Conservation (phyloP, 192 early-diverging fungal species). For the Phlyctochytrium planicorne region DNA sequence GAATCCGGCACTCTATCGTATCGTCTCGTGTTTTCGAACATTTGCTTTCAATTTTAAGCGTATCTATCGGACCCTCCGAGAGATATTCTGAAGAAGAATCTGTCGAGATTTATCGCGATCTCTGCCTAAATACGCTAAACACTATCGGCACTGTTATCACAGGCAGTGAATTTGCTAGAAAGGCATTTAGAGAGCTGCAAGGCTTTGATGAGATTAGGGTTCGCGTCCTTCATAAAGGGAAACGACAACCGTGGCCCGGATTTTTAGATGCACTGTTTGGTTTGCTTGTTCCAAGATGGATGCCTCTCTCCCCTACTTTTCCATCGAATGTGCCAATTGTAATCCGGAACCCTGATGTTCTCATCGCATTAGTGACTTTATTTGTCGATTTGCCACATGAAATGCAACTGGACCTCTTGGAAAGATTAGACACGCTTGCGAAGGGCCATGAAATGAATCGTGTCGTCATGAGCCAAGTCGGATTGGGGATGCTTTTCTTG, state of each 20-base stretch:
- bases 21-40: not conserved
- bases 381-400: slow-evolving; percentile 20
- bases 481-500: slow-evolving; percentile 24
- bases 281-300: slow-evolving; percentile 20
- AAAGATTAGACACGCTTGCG: slow-evolving; percentile 24
- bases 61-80: not conserved
- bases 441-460: slow-evolving; percentile 38
- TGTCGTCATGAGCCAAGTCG: slow-evolving; percentile 30
- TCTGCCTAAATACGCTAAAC: slow-evolving; percentile 7
- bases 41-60: not conserved
- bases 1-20: not conserved
- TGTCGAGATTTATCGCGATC: slow-evolving; percentile 2
- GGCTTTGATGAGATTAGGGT: slow-evolving; percentile 36
- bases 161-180: slow-evolving; percentile 23
- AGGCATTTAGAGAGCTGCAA: slow-evolving; percentile 20
- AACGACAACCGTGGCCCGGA: slow-evolving; percentile 19
- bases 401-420: slow-evolving; percentile 15
- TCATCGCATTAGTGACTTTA: slow-evolving; percentile 25
- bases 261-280: slow-evolving; percentile 29
- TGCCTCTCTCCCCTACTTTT: not conserved
- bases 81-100: not conserved
- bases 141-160: slow-evolving; percentile 27
- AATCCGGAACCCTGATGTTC: slow-evolving; percentile 35
- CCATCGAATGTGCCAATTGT: slow-evolving; percentile 9
- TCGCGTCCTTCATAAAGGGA: slow-evolving; percentile 27